These are phyloP conservation scores for Hortaea sp. DNA, from an alignment of 2,329 filamentous ascomycete genomes.

Conservation along the genomic window DNA sequence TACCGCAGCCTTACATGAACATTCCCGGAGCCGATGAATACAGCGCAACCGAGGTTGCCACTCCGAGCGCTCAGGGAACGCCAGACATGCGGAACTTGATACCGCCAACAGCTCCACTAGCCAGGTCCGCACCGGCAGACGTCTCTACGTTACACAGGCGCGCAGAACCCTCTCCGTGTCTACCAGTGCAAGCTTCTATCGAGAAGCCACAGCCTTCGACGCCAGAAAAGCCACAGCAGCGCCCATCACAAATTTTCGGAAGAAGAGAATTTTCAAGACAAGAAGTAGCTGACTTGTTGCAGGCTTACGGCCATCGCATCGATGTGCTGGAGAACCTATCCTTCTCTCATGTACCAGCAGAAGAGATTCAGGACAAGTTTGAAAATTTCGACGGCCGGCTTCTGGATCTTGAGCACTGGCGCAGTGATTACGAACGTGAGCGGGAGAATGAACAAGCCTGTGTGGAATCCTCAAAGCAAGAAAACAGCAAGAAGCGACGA, in stretches of 20 bases:
- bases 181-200: not conserved
- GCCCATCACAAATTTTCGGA: slow-evolving; percentile 1
- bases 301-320: slow-evolving; percentile 46
- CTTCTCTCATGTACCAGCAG: slow-evolving; percentile 55
- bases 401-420: slow-evolving; percentile 54
- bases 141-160: not conserved
- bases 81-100: slow-evolving; percentile 23
- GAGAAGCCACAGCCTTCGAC: not conserved
- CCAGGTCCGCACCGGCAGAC: not conserved
- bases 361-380: slow-evolving; percentile 58
- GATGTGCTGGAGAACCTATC: slow-evolving; percentile 61
- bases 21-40: slow-evolving; percentile 27
- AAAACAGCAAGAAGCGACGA: slow-evolving; percentile 22
- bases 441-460: slow-evolving; percentile 2
- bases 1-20: slow-evolving; percentile 11
- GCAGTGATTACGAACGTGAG: slow-evolving; percentile 17
- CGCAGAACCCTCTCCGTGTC: not conserved
- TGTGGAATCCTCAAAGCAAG: slow-evolving; percentile 21
- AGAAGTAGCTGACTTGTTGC: slow-evolving; percentile 40
- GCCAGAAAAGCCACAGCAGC: not conserved
- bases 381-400: slow-evolving; percentile 58
- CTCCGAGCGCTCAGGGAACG: slow-evolving; percentile 34
- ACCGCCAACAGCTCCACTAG: not conserved
- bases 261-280: slow-evolving; percentile 29
- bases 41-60: slow-evolving; percentile 39